phyloP scores from a whole-genome alignment of 2,329 filamentous ascomycete species.

The Pseudogymnoascus sp. region DNA sequence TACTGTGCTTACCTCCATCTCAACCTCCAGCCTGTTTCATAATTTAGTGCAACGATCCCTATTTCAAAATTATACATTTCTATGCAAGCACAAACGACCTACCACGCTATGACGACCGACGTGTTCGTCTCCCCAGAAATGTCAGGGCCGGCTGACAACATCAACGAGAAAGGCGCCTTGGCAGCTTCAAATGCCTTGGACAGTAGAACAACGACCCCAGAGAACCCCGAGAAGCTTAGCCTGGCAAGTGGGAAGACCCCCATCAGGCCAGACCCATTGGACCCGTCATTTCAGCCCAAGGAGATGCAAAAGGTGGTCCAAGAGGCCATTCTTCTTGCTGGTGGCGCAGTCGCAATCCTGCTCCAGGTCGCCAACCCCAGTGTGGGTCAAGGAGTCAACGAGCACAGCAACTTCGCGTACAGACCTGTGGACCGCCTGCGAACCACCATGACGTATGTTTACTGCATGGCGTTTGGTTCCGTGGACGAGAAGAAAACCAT shows the following conservation, averaged over 20 bases:
- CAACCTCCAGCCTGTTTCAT: background rate
- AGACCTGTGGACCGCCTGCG: slow-evolving; percentile 31
- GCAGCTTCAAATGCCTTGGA: background rate
- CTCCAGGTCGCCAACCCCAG: slow-evolving; percentile 35
- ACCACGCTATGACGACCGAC: background rate
- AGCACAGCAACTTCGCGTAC: slow-evolving; percentile 34
- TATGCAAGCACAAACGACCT: background rate
- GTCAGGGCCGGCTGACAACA: slow-evolving; percentile 1
- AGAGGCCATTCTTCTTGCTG: slow-evolving; percentile 31
- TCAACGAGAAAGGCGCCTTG: background rate
- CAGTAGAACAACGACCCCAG: background rate
- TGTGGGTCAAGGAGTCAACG: slow-evolving; percentile 31
- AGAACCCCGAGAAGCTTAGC: background rate
- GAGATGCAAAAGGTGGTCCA: slow-evolving; percentile 28
- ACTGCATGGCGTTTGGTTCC: slow-evolving; percentile 33
- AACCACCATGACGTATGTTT: slow-evolving; percentile 34
- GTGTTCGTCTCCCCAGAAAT: background rate
- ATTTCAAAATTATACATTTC: background rate
- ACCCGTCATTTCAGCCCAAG: slow-evolving; percentile 16
- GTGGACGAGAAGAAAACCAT: slow-evolving; percentile 29
- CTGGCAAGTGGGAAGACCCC: background rate
- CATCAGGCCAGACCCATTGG: background rate
- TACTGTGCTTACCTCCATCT: background rate
- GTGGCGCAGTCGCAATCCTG: slow-evolving; percentile 32
- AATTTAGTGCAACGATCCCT: background rate